Base-by-base conservation (phyloP, 495 filamentous ascomycete species). In the Penicillium odoratum region DNA sequence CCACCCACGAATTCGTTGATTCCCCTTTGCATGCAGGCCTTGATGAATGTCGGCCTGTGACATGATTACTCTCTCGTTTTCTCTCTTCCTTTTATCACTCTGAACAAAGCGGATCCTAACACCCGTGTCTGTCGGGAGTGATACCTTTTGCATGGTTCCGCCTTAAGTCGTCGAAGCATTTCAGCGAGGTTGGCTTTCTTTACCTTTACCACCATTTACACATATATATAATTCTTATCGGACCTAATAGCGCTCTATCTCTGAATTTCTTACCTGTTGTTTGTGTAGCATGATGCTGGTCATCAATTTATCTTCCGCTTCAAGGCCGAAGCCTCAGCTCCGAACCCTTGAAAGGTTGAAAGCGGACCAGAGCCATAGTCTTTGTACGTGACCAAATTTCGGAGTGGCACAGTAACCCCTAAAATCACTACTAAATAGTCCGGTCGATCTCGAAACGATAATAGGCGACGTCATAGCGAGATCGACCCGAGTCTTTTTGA, bases 171-270 rank as follows among this genome's bases (percentile, higher is more conserved):
- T 58, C 49, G 44, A 49, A 58, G 66, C 67, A 61, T 66, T 64
- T 40, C 61, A 69, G 71, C 69, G 65, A 61, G 61, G 59, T 62
- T 62, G 54, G 61, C 57, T 59, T 47, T 53, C 45, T 59, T 43
- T 15, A 31, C 38, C 38, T 40, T 40, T 51, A 38, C 42, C 50
- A 61, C 53, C 54, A 64, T 69, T 16, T 40, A 40, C 38, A 70
- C 62, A 70, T 60, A 65, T 55, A 70, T 67, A 57, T 68, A 63
- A 60, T 64, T 51, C 58, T 30, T 60, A 48, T 53, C 62, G 50
- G 42, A 34, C 53, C 28, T 49, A 31, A 28, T 49, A 5, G 15
- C 28, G 7, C 15, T 49, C 3, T 28, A 9, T 18, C 28, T 28
- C 13, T n/a, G 8, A 47, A n/a, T 29, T 28, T 33, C 33, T 3